A percentile compares a stretch with the other conserved stretches of the same genome.
phyloP scores from a whole-genome alignment of 1,139 yeast species.

The Torulaspora pretoriensis region DNA sequence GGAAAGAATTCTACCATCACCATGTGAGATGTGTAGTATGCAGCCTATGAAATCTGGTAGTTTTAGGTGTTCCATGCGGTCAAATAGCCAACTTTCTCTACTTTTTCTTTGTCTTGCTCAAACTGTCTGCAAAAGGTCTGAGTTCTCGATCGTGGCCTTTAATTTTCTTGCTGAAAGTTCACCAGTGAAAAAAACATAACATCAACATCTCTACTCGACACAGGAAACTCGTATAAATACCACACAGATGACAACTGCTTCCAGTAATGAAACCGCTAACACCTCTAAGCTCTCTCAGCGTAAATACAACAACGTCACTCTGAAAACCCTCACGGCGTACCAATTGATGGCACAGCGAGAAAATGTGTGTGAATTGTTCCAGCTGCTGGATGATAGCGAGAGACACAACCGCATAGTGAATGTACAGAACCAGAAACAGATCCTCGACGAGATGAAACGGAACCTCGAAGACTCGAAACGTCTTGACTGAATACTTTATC shows the following conservation, averaged over 20 bases:
- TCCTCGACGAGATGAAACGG: constrained; percentile 18
- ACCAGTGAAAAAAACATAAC: constrained; percentile 4
- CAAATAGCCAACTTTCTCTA: background rate
- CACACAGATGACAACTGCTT: constrained; percentile 1
- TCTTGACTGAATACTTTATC: background rate
- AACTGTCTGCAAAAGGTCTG: background rate
- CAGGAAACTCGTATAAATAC: background rate
- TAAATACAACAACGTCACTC: constrained; percentile 23
- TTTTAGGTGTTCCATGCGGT: constrained; percentile 16
- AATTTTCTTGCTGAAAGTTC: background rate
- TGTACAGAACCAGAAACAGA: constrained; percentile 16
- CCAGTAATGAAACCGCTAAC: background rate
- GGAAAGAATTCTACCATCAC: constrained; percentile 22
- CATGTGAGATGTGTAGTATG: constrained; percentile 22
- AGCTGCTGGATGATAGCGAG: constrained; percentile 28
- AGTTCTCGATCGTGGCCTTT: background rate
- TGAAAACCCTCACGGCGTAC: constrained; percentile 33
- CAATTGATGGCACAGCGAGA: constrained; percentile 30
- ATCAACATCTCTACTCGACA: background rate
- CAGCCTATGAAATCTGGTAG: constrained; percentile 29
- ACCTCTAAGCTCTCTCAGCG: constrained; percentile 7
- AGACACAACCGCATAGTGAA: constrained; percentile 18
- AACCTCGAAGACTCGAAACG: constrained; percentile 18
- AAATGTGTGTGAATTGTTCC: constrained; percentile 31
- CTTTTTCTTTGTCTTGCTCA: background rate